Conservation (phyloP, 2,329 filamentous ascomycete genomes). For the Trichoderma breve region DNA sequence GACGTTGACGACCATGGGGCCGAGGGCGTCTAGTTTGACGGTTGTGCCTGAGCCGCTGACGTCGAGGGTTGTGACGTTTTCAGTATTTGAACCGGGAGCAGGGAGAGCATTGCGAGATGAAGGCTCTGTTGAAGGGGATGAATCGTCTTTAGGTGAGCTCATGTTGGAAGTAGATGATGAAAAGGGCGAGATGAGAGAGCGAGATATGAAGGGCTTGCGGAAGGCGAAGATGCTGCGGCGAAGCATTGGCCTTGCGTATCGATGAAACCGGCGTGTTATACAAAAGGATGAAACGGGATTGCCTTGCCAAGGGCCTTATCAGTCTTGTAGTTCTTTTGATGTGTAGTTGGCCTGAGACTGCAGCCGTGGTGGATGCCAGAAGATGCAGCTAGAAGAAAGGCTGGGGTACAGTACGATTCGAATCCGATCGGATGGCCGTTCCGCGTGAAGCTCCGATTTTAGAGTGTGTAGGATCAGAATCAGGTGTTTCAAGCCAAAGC, state of each 20-base stretch:
- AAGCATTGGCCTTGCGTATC: slow-evolving; percentile 1
- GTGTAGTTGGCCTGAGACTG: not conserved
- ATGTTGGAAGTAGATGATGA: slow-evolving; percentile 4
- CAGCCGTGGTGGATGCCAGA: not conserved
- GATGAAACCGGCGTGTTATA: too few species aligned
- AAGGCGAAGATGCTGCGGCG: slow-evolving; percentile 7
- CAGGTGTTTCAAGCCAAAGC: not conserved
- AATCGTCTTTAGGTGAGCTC: not conserved
- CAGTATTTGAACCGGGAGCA: slow-evolving; percentile 23
- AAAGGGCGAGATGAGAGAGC: not conserved
- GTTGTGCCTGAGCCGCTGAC: slow-evolving; percentile 33
- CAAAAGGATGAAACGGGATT: not conserved
- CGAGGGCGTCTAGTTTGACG: slow-evolving; percentile 65
- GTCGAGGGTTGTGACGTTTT: slow-evolving; percentile 30
- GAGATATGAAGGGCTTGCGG: not conserved
- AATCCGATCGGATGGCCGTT: not conserved
- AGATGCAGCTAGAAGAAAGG: not conserved
- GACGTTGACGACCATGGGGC: slow-evolving; percentile 70
- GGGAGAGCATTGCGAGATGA: slow-evolving; percentile 27
- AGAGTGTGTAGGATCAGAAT: not conserved
- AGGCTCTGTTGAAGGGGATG: not conserved
- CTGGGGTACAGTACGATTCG: not conserved
- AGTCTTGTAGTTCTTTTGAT: not conserved
- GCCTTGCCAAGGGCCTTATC: not conserved
- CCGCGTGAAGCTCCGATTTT: not conserved